phyloP scores from a whole-genome alignment of 345 rosid species.

The Reutealis trisperma region DNA sequence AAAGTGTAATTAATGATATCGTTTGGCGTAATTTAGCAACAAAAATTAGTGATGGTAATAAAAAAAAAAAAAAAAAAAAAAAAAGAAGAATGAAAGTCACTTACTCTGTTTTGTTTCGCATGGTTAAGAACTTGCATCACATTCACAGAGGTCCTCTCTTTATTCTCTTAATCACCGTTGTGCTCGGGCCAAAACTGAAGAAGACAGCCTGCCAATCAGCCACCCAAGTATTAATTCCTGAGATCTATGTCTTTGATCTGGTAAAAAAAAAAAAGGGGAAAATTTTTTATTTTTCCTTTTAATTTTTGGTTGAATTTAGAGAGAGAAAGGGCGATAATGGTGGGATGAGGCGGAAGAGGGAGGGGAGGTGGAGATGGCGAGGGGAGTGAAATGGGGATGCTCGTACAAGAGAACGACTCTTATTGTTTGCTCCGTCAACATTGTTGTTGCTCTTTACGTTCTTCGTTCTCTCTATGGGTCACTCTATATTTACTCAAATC shows the following conservation, averaged over 20 bases:
- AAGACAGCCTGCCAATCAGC: neutral
- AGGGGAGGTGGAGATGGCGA: conserved; percentile 29
- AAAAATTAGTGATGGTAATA: neutral
- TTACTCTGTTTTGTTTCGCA: neutral
- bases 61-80: neutral
- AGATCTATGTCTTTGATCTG: conserved; percentile 1
- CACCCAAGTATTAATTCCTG: neutral
- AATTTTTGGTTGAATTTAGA: neutral
- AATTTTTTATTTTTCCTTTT: neutral
- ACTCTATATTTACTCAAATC: conserved; percentile 62
- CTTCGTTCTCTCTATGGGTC: conserved; percentile 82
- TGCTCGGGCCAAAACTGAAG: neutral
- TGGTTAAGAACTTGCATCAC: neutral
- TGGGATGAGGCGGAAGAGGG: conserved; percentile 24
- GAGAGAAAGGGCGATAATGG: conserved; percentile 12
- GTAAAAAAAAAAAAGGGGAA: neutral
- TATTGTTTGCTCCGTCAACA: conserved; percentile 81
- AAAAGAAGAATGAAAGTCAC: neutral
- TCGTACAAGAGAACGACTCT: conserved; percentile 79
- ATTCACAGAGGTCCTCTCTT: neutral
- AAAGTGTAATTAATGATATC: no score
- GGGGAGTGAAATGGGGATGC: conserved; percentile 47
- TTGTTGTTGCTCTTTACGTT: conserved; percentile 86
- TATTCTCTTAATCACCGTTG: neutral
- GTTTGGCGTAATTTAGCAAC: neutral